Percentiles rank a stretch among this genome's conserved stretches.
These are phyloP conservation scores for Ensete glaucum DNA, from an alignment of 176 grass and related monocot genomes.

Conservation along the genomic window DNA sequence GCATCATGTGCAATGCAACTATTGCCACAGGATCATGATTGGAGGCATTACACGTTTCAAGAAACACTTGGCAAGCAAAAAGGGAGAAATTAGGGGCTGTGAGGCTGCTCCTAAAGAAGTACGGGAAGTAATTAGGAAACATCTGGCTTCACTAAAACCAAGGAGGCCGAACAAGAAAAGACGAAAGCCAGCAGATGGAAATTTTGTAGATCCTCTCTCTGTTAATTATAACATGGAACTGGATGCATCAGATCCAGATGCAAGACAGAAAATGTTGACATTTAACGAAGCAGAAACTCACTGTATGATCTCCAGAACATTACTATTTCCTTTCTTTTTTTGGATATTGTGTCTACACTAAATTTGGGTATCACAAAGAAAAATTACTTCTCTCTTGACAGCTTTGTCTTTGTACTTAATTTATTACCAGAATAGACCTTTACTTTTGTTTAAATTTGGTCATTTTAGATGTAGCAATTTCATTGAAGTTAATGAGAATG, in stretches of 20 bases:
- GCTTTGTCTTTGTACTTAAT: no score
- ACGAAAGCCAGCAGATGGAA: not conserved
- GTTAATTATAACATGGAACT: conserved; percentile 5
- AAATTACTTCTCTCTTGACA: not conserved
- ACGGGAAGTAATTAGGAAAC: conserved; percentile 16
- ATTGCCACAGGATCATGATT: conserved; percentile 27
- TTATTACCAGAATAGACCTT: no score
- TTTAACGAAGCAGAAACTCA: conserved; percentile 10
- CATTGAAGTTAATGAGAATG: no score
- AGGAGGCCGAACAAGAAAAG: conserved; percentile 13
- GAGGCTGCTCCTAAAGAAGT: conserved; percentile 27
- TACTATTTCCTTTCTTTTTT: not conserved
- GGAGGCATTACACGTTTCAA: conserved; percentile 28
- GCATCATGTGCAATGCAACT: conserved; percentile 23
- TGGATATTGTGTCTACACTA: not conserved
- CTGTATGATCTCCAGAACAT: conserved; percentile 7
- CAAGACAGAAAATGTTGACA: conserved; percentile 7
- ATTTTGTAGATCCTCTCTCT: not conserved
- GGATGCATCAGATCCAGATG: conserved; percentile 11
- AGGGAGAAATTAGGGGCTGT: conserved; percentile 24
- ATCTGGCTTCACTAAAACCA: conserved; percentile 14
- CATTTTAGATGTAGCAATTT: no score
- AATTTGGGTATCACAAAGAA: not conserved
- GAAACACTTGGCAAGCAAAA: conserved; percentile 28
- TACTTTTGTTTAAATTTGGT: no score